Conservation (phyloP, 331 rosid species). For the Dryas integrifolia region DNA sequence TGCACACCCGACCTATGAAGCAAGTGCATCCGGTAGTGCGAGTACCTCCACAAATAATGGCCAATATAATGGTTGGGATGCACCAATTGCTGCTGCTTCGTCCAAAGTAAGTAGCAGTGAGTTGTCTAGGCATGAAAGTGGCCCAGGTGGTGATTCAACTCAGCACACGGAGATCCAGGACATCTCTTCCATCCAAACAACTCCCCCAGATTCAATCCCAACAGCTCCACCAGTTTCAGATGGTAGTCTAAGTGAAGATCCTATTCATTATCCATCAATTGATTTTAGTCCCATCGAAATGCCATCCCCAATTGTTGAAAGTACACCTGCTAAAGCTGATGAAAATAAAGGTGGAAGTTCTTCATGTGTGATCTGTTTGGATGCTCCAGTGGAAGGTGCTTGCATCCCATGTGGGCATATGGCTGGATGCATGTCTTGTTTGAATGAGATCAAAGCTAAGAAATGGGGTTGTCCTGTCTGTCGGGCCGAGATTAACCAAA, state of each 20-base stretch:
- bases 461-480: slow-evolving; percentile 99
- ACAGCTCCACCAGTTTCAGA: slow-evolving; percentile 66
- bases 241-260: slow-evolving; percentile 43
- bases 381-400: slow-evolving; percentile 89
- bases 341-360: slow-evolving; percentile 46
- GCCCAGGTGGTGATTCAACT: slow-evolving; percentile 29
- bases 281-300: slow-evolving; percentile 60
- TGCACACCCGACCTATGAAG: slow-evolving; percentile 44
- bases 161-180: slow-evolving; percentile 30
- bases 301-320: slow-evolving; percentile 36
- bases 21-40: slow-evolving; percentile 53
- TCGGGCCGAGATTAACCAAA: slow-evolving; percentile 80
- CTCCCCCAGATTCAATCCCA: slow-evolving; percentile 37
- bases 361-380: slow-evolving; percentile 84
- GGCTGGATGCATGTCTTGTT: slow-evolving; percentile 95
- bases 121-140: slow-evolving; percentile 31
- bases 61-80: slow-evolving; percentile 39
- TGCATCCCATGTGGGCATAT: slow-evolving; percentile 99
- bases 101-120: slow-evolving; percentile 26
- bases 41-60: slow-evolving; percentile 13
- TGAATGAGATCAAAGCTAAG: slow-evolving; percentile 75
- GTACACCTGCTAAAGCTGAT: slow-evolving; percentile 29
- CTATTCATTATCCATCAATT: slow-evolving; percentile 77
- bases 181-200: slow-evolving; percentile 22
- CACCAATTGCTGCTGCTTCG: slow-evolving; percentile 26